Percentiles rank a stretch among this genome's conserved stretches.
These are phyloP conservation scores for Capsicum baccatum DNA, from an alignment of 257 asterid species.

Conservation along the genomic window DNA sequence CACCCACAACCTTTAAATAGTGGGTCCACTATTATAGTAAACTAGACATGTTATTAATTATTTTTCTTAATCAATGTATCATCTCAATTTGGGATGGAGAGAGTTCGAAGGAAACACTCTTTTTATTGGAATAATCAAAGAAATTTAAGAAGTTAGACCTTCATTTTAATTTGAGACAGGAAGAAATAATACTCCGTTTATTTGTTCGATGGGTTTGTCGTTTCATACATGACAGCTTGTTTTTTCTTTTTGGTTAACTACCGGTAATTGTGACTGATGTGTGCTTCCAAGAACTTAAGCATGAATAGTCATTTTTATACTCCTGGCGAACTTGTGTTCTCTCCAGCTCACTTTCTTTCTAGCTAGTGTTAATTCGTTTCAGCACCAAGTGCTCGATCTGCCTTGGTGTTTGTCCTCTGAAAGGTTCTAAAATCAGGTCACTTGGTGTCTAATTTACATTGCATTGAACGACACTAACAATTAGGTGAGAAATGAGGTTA, in stretches of 20 bases:
- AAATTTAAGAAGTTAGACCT: too few relatives aligned
- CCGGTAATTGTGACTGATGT: constrained; percentile 21
- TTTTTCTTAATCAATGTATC: too few relatives aligned
- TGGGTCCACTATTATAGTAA: too few relatives aligned
- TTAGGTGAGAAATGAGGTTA: too few relatives aligned
- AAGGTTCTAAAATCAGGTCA: not conserved
- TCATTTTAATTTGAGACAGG: not conserved
- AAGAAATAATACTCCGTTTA: accelerated
- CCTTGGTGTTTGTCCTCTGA: not conserved
- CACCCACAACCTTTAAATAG: too few relatives aligned
- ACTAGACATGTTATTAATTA: too few relatives aligned
- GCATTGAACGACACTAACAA: not conserved
- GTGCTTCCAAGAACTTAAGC: constrained; percentile 31
- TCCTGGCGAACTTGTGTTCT: constrained; percentile 2
- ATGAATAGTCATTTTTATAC: constrained; percentile 22
- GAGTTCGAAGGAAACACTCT: too few relatives aligned
- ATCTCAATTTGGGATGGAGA: too few relatives aligned
- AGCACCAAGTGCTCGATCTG: not conserved
- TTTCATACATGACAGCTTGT: not conserved
- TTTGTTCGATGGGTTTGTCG: not conserved
- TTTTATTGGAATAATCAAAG: too few relatives aligned
- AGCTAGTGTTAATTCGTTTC: not conserved
- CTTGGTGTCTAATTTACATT: not conserved
- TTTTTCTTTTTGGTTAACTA: not conserved
- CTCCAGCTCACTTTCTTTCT: not conserved